Conservation (phyloP, 2,329 filamentous ascomycete species). For the Aspergillus sp. region DNA sequence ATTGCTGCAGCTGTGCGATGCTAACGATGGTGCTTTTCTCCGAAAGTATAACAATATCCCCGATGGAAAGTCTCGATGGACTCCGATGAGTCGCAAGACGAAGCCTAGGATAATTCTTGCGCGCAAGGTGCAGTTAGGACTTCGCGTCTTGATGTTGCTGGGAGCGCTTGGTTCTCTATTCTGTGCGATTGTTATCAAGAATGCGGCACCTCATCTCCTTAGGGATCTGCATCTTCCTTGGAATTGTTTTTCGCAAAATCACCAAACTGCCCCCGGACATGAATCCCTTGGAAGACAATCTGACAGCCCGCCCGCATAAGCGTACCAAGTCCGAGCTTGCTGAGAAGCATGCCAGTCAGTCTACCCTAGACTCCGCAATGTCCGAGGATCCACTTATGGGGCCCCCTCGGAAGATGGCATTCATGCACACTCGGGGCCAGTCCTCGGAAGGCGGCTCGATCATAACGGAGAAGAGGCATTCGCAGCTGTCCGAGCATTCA, state of each 20-base stretch:
- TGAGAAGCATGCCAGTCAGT: conserved; percentile 62
- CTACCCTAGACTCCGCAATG: conserved; percentile 43
- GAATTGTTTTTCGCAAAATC: conserved; percentile 78
- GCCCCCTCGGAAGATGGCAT: conserved; percentile 62
- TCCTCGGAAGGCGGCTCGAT: conserved; percentile 60
- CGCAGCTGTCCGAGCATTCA: conserved; percentile 50
- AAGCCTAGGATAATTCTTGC: conserved; percentile 70
- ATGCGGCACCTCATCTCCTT: conserved; percentile 69
- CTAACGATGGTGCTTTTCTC: conserved; percentile 3
- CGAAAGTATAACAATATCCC: conserved; percentile 54
- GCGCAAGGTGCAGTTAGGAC: conserved; percentile 65
- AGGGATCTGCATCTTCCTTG: conserved; percentile 70
- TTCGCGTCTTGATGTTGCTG: conserved; percentile 67
- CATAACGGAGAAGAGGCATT: conserved; percentile 44
- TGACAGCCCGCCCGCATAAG: conserved; percentile 75
- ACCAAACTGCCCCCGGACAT: conserved; percentile 82
- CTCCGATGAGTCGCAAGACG: conserved; percentile 66
- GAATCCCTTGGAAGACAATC: conserved; percentile 85
- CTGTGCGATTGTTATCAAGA: conserved; percentile 73
- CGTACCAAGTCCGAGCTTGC: conserved; percentile 64
- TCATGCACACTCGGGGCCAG: conserved; percentile 71
- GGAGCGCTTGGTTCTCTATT: conserved; percentile 70
- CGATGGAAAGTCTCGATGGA: conserved; percentile 60
- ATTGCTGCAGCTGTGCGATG: background rate
- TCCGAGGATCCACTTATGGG: conserved; percentile 47